Evolutionary conservation across 345 rosid genomes (phyloP).

Genomic region (Zanthoxylum bungeanum): DNA sequence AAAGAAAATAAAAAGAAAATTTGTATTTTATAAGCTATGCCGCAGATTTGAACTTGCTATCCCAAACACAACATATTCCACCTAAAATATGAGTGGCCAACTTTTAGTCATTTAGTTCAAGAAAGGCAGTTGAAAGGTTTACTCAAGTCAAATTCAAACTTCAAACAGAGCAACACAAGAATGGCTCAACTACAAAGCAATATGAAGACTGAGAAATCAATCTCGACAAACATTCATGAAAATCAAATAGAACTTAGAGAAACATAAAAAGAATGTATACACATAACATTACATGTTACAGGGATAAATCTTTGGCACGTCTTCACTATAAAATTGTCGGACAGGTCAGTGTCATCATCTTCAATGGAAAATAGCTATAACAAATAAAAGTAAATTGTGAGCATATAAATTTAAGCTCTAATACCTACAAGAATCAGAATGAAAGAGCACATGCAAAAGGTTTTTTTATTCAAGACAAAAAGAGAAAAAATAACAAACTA

Average conservation of each 20-base stretch:
- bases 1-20: background rate
- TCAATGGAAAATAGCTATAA: conserved; percentile 72
- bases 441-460: background rate
- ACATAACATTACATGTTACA: conserved; percentile 62
- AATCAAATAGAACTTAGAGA: background rate
- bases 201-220: conserved; percentile 6
- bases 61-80: background rate
- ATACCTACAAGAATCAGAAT: conserved; percentile 10
- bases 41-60: background rate
- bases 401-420: background rate
- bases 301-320: conserved; percentile 94
- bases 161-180: background rate
- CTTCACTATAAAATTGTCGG: conserved; percentile 84
- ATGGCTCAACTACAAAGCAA: background rate
- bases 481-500: too few relatives aligned
- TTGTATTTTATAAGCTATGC: background rate
- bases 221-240: background rate
- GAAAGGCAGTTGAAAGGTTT: background rate
- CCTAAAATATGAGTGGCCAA: background rate
- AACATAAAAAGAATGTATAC: conserved; percentile 6
- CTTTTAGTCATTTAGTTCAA: background rate
- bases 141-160: background rate
- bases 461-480: background rate
- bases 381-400: conserved; percentile 3
- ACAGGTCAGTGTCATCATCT: conserved; percentile 77